Evolutionary conservation across 495 filamentous ascomycete genomes (phyloP).

Genomic region (Hyphodiscus hymeniophilus): DNA sequence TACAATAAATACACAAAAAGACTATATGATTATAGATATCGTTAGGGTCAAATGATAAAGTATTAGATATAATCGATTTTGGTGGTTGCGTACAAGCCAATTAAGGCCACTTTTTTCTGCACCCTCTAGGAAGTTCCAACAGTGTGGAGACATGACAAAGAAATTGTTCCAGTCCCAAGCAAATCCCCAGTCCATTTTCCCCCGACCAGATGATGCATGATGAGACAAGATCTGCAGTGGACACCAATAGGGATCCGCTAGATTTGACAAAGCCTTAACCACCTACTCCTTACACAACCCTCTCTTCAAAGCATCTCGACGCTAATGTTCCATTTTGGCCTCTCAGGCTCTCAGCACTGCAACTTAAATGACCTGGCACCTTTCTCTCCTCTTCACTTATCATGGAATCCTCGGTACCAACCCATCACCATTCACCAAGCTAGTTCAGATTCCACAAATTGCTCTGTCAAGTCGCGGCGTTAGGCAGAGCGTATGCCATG

Average conservation of each 20-base stretch:
- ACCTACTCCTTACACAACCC: neutral
- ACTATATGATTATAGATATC: too few relatives aligned
- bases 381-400: neutral
- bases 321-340: neutral
- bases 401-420: neutral
- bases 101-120: too few relatives aligned
- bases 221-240: constrained; percentile 64
- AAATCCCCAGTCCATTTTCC: constrained; percentile 54
- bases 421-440: too few relatives aligned
- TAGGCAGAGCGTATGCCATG: too few relatives aligned
- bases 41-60: too few relatives aligned
- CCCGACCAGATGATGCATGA: constrained; percentile 55
- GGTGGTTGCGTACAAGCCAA: too few relatives aligned
- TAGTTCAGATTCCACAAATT: too few relatives aligned
- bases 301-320: constrained; percentile 1
- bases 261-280: neutral
- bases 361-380: neutral
- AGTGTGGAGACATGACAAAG: neutral
- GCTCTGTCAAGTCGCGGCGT: too few relatives aligned
- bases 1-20: too few relatives aligned
- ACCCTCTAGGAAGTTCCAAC: too few relatives aligned
- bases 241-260: constrained; percentile 38
- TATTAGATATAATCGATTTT: too few relatives aligned
- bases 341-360: neutral
- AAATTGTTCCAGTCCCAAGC: constrained; percentile 56